Conservation (phyloP, 2,329 filamentous ascomycete genomes). For the Diaporthe longicolla region DNA sequence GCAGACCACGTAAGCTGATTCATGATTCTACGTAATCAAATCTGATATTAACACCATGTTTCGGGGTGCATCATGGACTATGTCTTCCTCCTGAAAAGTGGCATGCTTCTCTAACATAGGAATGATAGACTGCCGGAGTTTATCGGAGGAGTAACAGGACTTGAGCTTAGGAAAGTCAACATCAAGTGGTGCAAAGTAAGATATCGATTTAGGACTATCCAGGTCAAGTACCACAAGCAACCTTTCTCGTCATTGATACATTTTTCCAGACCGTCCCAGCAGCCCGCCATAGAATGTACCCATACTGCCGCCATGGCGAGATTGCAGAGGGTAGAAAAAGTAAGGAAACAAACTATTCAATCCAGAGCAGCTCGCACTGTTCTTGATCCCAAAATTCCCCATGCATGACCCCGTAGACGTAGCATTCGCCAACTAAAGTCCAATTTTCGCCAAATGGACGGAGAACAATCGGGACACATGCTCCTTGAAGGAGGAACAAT, state of each 20-base stretch:
- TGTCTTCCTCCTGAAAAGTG: too few relatives aligned
- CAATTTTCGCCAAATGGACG: not conserved
- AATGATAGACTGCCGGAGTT: not conserved
- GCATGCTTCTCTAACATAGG: not conserved
- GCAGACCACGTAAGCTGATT: slow-evolving; percentile 13
- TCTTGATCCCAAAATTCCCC: not conserved
- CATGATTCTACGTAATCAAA: not conserved
- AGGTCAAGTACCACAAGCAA: not conserved
- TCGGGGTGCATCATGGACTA: too few relatives aligned
- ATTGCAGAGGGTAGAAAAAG: not conserved
- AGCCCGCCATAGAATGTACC: not conserved
- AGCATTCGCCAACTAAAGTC: not conserved
- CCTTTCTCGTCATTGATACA: not conserved
- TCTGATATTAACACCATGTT: too few relatives aligned
- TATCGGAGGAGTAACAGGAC: too few relatives aligned
- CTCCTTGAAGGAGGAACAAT: not conserved
- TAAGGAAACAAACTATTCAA: not conserved
- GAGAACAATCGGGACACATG: not conserved
- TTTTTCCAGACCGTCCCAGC: not conserved
- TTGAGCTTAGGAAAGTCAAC: too few relatives aligned
- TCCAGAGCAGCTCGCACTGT: not conserved
- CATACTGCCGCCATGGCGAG: not conserved
- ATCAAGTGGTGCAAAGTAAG: too few relatives aligned
- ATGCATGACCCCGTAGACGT: not conserved
- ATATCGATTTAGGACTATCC: not conserved